phyloP scores from a whole-genome alignment of 306 rosid genomes.

The Ormosia semicastrata region DNA sequence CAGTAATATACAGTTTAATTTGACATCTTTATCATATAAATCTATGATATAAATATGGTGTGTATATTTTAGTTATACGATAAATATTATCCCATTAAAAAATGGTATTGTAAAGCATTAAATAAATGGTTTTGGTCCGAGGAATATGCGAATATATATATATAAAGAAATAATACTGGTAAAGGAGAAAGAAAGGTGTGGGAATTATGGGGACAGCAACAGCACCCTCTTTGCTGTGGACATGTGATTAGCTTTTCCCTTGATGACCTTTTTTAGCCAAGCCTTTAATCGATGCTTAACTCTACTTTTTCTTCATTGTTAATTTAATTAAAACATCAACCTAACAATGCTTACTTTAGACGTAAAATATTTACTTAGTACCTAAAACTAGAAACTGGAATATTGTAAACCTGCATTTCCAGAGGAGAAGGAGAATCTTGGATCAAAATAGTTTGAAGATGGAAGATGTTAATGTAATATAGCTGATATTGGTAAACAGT shows the following conservation, averaged over 20 bases:
- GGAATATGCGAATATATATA: neutral
- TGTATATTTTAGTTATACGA: no score
- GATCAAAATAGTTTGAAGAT: neutral
- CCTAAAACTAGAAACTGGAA: no score
- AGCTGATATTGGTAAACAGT: neutral
- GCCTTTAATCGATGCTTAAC: slow-evolving; percentile 19
- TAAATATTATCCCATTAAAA: no score
- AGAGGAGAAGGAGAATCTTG: neutral
- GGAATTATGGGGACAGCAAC: neutral
- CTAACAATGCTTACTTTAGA: neutral
- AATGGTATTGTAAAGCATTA: neutral
- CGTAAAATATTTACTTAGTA: no score
- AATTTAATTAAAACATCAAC: neutral
- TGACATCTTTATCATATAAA: no score
- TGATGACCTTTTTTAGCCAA: slow-evolving; percentile 16
- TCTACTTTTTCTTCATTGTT: neutral
- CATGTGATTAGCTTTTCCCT: slow-evolving; percentile 24
- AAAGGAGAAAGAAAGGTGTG: neutral
- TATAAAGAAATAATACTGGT: neutral
- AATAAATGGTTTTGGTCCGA: neutral
- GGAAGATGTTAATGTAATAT: neutral
- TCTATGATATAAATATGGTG: no score
- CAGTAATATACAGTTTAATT: no score
- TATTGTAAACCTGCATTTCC: neutral
- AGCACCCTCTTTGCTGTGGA: neutral